Evolutionary conservation across 352 stramenopile genomes (phyloP).

Genomic region (Phytophthora ohioensis): DNA sequence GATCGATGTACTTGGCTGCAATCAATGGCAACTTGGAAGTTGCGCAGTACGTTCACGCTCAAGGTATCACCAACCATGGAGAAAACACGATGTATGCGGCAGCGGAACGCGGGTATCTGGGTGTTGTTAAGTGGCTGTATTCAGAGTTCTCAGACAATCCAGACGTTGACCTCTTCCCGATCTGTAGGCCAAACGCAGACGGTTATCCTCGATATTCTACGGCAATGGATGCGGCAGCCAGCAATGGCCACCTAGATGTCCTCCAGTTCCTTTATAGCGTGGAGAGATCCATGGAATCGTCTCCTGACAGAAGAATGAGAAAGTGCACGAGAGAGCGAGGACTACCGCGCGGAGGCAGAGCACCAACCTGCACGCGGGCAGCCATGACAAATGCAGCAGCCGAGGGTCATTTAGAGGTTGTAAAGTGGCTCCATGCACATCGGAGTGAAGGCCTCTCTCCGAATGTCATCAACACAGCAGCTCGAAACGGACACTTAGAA

Average conservation of each 20-base stretch:
- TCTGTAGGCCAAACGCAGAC: constrained; percentile 15
- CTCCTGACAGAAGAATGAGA: neutral
- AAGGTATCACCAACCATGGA: constrained; percentile 28
- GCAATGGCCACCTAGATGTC: constrained; percentile 14
- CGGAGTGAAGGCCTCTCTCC: constrained; percentile 2
- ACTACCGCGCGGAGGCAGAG: neutral
- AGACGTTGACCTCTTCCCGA: constrained; percentile 30
- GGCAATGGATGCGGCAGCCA: constrained; percentile 15
- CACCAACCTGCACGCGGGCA: constrained; percentile 5
- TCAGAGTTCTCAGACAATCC: constrained; percentile 16
- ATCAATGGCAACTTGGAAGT: constrained; percentile 38
- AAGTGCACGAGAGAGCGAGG: constrained; percentile 3
- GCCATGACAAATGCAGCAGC: constrained; percentile 9
- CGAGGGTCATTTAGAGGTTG: constrained; percentile 8
- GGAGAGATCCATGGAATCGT: neutral
- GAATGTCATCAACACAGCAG: constrained; percentile 7
- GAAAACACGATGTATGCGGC: constrained; percentile 36
- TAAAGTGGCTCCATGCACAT: constrained; percentile 13
- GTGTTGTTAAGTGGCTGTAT: constrained; percentile 37
- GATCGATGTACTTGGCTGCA: constrained; percentile 31
- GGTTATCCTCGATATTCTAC: constrained; percentile 21
- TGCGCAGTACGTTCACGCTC: constrained; percentile 29
- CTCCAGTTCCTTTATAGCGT: constrained; percentile 9
- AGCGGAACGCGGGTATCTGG: constrained; percentile 30
- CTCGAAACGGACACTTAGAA: constrained; percentile 3